A percentile compares a stretch with the other conserved stretches of the same genome.
Conservation (phyloP, 2,329 filamentous ascomycete species). For the Fusarium metavorans region DNA sequence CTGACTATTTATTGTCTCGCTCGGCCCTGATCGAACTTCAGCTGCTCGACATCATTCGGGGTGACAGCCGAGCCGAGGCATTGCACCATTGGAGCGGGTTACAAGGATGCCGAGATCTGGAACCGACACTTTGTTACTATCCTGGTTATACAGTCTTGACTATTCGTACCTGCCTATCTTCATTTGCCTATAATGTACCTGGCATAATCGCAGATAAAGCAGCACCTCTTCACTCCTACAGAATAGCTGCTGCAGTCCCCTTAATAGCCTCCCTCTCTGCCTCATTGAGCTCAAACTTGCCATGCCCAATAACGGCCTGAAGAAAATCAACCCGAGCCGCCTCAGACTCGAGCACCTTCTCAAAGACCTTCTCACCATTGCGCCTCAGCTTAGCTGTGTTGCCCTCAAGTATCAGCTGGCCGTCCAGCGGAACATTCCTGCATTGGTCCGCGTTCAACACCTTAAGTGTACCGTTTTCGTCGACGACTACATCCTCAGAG, state of each 20-base stretch:
- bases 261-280: constrained; percentile 62
- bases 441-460: constrained; percentile 45
- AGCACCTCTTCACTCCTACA: not conserved
- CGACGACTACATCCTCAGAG: constrained; percentile 57
- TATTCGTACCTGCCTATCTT: not conserved
- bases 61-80: not conserved
- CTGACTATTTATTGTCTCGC: not conserved
- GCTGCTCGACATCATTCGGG: not conserved
- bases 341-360: constrained; percentile 58
- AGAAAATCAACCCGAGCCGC: constrained; percentile 61
- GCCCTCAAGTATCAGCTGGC: constrained; percentile 58
- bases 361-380: constrained; percentile 52
- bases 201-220: not conserved
- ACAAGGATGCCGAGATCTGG: not conserved
- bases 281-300: constrained; percentile 56
- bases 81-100: not conserved
- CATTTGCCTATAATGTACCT: not conserved
- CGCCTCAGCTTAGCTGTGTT: constrained; percentile 59
- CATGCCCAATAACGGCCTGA: constrained; percentile 56
- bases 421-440: constrained; percentile 40
- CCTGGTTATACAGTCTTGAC: not conserved
- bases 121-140: not conserved
- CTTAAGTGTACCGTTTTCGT: constrained; percentile 39
- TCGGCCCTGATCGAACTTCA: not conserved
- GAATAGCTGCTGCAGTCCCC: constrained; percentile 46